Percentiles rank a stretch among this genome's conserved stretches.
Evolutionary conservation across 257 asterid species (phyloP).

Genomic region (Datura wrightii): DNA sequence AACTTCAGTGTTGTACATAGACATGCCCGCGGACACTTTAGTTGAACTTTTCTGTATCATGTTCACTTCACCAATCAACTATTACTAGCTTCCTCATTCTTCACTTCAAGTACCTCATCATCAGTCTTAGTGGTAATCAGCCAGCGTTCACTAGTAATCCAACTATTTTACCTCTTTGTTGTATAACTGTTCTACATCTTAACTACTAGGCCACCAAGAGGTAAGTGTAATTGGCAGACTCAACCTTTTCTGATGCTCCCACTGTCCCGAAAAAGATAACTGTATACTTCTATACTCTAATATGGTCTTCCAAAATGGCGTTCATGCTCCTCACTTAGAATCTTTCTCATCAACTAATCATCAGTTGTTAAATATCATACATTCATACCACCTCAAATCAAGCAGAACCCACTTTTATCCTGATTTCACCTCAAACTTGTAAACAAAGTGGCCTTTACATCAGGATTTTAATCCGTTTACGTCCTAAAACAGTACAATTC

Average conservation of each 20-base stretch:
- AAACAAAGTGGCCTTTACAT: background rate
- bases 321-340: background rate
- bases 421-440: background rate
- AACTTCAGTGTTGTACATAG: background rate
- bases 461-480: background rate
- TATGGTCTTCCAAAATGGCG: background rate
- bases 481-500: background rate
- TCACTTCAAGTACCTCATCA: slow-evolving; percentile 13
- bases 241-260: background rate
- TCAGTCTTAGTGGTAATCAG: background rate
- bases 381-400: background rate
- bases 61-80: slow-evolving; percentile 4
- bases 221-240: background rate
- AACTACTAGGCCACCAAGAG: background rate
- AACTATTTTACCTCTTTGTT: background rate
- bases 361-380: background rate
- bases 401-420: background rate
- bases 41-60: background rate
- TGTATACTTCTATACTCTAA: background rate
- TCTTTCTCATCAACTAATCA: background rate
- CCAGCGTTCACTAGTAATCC: slow-evolving; percentile 11
- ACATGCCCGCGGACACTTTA: background rate
- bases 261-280: background rate
- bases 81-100: background rate
- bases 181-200: background rate